A percentile compares a stretch with the other conserved stretches of the same genome.
Evolutionary conservation across 768 basidiomycete species (phyloP).

Genomic region (Kwoniella heveanensis): DNA sequence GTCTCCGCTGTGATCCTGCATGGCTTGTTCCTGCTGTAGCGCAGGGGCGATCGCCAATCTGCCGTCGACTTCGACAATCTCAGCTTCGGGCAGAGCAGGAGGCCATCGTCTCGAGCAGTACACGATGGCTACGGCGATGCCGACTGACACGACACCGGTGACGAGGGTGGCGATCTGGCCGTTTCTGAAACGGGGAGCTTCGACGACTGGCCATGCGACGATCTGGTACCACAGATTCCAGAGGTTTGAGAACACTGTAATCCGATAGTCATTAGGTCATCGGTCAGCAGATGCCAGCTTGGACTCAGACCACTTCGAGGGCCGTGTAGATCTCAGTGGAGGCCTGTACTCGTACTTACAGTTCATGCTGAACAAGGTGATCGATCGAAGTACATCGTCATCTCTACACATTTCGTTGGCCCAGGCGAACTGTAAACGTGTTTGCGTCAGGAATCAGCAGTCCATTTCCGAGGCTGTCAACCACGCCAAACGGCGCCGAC

Average conservation of each 20-base stretch:
- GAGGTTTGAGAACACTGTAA: slow-evolving; percentile 4
- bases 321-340: too few species aligned
- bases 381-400: slow-evolving; percentile 68
- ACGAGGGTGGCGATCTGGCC: slow-evolving; percentile 62
- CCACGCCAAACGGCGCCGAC: too few species aligned
- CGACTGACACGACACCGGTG: slow-evolving; percentile 26
- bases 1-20: background rate
- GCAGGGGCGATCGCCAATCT: slow-evolving; percentile 3
- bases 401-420: slow-evolving; percentile 76
- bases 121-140: slow-evolving; percentile 19
- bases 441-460: background rate
- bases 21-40: background rate
- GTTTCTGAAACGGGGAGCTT: slow-evolving; percentile 69
- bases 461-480: too few species aligned
- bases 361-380: slow-evolving; percentile 78
- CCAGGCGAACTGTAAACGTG: slow-evolving; percentile 64
- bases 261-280: background rate
- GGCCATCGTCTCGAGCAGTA: slow-evolving; percentile 25
- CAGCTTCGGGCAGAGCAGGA: slow-evolving; percentile 16
- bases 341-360: too few species aligned
- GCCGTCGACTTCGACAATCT: slow-evolving; percentile 11
- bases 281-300: too few species aligned
- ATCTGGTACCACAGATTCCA: slow-evolving; percentile 52
- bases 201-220: slow-evolving; percentile 71
- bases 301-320: too few species aligned